Evolutionary conservation across 73 alveolate species (phyloP).

Genomic region (Breviolum minutum): DNA sequence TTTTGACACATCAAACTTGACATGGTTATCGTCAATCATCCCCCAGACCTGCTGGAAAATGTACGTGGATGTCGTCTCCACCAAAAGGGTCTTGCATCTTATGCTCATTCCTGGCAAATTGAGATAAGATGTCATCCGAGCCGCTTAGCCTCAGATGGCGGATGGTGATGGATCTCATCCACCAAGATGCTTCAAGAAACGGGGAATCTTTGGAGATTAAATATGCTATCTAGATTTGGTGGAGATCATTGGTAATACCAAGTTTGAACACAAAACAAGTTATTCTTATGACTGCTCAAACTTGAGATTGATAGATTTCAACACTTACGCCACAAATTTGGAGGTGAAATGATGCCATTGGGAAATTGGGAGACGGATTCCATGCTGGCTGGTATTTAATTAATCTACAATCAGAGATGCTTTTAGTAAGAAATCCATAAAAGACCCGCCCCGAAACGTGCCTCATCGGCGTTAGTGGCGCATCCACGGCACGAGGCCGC

Average conservation of each 20-base stretch:
- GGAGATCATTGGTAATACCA: too few relatives aligned
- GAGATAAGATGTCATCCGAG: slow-evolving; percentile 17
- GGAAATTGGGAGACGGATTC: too few relatives aligned
- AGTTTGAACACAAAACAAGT: background rate
- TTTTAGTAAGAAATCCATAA: background rate
- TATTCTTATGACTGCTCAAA: background rate
- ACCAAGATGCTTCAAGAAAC: too few relatives aligned
- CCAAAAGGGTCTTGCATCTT: slow-evolving; percentile 95
- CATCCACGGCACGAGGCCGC: slow-evolving; percentile 21
- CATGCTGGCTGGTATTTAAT: too few relatives aligned
- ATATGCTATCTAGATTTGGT: too few relatives aligned
- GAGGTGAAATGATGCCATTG: too few relatives aligned
- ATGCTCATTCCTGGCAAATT: slow-evolving; percentile 72
- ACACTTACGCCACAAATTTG: background rate
- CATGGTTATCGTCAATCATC: too few relatives aligned
- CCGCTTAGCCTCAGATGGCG: background rate
- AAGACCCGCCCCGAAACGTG: background rate
- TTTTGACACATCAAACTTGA: too few relatives aligned
- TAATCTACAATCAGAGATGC: too few relatives aligned
- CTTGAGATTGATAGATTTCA: background rate
- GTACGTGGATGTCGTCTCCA: slow-evolving; percentile 97
- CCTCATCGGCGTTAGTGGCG: slow-evolving; percentile 19
- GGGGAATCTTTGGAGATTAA: too few relatives aligned
- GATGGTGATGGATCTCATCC: too few relatives aligned
- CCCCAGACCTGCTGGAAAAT: slow-evolving; percentile 97